Base-by-base conservation (phyloP, 768 basidiomycete genomes). In the Mycena vulgaris region DNA sequence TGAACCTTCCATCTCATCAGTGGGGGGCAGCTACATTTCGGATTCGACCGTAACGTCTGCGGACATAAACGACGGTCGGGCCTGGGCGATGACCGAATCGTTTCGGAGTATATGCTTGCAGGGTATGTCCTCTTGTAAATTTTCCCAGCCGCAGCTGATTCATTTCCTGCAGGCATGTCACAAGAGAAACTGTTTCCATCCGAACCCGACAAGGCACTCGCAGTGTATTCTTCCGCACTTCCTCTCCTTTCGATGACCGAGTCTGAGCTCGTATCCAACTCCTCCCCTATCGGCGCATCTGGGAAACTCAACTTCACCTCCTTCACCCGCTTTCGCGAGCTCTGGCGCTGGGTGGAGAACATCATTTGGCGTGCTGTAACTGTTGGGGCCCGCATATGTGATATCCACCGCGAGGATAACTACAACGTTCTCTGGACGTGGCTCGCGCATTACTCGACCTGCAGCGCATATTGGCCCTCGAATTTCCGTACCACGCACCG, bases 311-410 rank as follows among this genome's bases (percentile, higher is more conserved):
- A 85, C 63, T 85, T 85, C 49, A 81, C 87, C 3, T 84, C 90
- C 6, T 95, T 95, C 74, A 77, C 82, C 5, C 87, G 87, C 52
- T 90, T 93, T 63, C 92, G 93, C 9, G 96, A 98, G 75, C 85
- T 97, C 13, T 96, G 95, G 88, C 86, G 95, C 57, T 96, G 94
- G 93, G 84, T 89, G 3, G 95, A 97, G 74, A 86, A 90, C 23
- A 85, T 95, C 27, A 82, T 96, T n/a, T 93, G 93, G 84, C 88
- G 96, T n/a, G 91, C 90, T 2, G 86, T 94, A 48, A 82, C 93
- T 2, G 79, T 95, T 0, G 87, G 90, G 19, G 83, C 94, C 4
- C 85, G 86, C 17, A 80, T 81, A 0, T 82, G 81, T 55, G 79
- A 83, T 66, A 66, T 88, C 16, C 77, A 78, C 58, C 64, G 77